Evolutionary conservation across 805 yeast genomes (phyloP).

Genomic region (Yarrowia keelungensis): DNA sequence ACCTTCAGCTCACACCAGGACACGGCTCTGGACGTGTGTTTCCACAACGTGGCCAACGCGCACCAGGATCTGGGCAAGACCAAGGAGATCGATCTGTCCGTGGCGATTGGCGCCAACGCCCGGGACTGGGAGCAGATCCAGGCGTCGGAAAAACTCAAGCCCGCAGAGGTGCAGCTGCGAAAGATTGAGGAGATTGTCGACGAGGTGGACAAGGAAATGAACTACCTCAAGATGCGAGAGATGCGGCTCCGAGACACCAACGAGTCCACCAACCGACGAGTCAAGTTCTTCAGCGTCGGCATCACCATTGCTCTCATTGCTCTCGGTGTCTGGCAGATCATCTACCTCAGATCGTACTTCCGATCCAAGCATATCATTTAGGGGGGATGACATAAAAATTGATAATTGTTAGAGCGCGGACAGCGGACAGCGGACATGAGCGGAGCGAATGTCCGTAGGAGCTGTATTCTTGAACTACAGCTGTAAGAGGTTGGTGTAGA

Average conservation of each 20-base stretch:
- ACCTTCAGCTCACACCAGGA: slow-evolving; percentile 86
- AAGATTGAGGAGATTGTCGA: slow-evolving; percentile 83
- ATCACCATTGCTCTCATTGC: slow-evolving; percentile 72
- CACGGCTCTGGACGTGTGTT: slow-evolving; percentile 90
- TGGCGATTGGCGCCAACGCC: slow-evolving; percentile 95
- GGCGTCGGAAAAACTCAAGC: slow-evolving; percentile 90
- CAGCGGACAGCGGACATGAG: no score
- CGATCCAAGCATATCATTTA: slow-evolving; percentile 54
- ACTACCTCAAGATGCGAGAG: slow-evolving; percentile 86
- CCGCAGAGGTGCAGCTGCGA: slow-evolving; percentile 88
- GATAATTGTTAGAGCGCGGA: slow-evolving; percentile 11
- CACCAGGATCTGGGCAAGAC: slow-evolving; percentile 53
- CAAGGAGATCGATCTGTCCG: slow-evolving; percentile 85
- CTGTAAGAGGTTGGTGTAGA: no score
- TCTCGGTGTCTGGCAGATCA: slow-evolving; percentile 91
- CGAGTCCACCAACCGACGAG: slow-evolving; percentile 93
- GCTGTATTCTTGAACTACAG: not conserved
- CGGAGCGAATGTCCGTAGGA: not conserved
- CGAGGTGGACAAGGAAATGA: slow-evolving; percentile 80
- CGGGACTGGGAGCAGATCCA: slow-evolving; percentile 97
- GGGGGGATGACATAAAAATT: slow-evolving; percentile 9
- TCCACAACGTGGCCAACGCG: slow-evolving; percentile 62
- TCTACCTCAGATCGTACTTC: slow-evolving; percentile 91
- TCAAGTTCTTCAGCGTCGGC: slow-evolving; percentile 79
- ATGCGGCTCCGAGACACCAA: slow-evolving; percentile 94